phyloP scores from a whole-genome alignment of 129 eudicot species.

The Escallonia rubra region DNA sequence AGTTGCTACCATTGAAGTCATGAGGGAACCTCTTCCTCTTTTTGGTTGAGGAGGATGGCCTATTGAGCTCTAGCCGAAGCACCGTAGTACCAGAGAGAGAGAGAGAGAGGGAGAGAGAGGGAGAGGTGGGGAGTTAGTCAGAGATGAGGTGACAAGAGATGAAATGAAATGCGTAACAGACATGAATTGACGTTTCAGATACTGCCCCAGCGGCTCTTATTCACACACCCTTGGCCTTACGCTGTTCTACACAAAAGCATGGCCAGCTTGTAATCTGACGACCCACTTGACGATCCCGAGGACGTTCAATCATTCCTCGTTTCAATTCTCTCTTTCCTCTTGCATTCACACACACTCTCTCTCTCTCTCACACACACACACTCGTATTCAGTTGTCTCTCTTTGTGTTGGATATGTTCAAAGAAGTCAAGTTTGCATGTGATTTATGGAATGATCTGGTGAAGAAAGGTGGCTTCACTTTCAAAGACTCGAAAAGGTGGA shows the following conservation, averaged over 20 bases:
- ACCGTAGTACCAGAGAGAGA: not conserved
- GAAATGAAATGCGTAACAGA: slow-evolving; percentile 42
- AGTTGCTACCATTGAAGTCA: no score
- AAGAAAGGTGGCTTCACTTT: no score
- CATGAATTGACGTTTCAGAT: slow-evolving; percentile 72
- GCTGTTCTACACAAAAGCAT: no score
- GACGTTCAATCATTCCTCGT: slow-evolving; percentile 1
- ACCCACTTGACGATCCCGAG: slow-evolving; percentile 12
- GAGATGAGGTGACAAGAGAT: slow-evolving; percentile 44
- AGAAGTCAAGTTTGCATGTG: no score
- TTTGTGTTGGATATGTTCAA: no score
- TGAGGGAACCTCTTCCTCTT: no score
- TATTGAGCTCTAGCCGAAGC: no score
- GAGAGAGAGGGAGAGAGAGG: not conserved
- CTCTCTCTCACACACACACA: no score
- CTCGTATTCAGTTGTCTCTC: no score
- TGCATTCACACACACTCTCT: not conserved
- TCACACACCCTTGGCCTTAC: slow-evolving; percentile 9
- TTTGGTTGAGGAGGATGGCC: no score
- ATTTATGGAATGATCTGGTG: no score
- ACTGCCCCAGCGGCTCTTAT: slow-evolving; percentile 39
- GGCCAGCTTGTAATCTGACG: not conserved
- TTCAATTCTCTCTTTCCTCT: not conserved
- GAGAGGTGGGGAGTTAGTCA: not conserved
- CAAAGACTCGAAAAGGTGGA: no score